Evolutionary conservation across 1,284 basidiomycete genomes (phyloP).

Genomic region (Trichosporon sp.): DNA sequence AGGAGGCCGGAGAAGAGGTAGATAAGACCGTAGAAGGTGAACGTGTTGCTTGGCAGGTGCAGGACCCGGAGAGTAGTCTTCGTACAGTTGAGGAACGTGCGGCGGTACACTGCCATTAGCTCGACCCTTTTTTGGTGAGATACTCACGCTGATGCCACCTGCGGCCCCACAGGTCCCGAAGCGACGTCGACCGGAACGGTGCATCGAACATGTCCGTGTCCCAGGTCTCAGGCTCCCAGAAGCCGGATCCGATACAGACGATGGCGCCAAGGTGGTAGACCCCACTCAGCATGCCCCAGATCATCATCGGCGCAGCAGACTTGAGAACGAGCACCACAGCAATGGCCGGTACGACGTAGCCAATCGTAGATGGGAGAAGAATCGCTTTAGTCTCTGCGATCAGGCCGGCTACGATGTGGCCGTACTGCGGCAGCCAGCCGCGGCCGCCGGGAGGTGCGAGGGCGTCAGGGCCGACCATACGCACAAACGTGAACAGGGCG

Average conservation of each 20-base stretch:
- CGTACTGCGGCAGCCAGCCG: not conserved
- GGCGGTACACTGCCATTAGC: too few species aligned
- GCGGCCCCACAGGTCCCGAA: too few species aligned
- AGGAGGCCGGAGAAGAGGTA: too few species aligned
- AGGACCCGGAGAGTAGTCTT: too few species aligned
- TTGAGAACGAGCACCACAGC: slow-evolving; percentile 34
- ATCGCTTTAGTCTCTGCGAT: not conserved
- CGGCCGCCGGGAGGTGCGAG: slow-evolving; percentile 30
- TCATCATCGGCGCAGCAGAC: slow-evolving; percentile 37
- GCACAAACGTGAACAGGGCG: slow-evolving; percentile 37
- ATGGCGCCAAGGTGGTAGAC: slow-evolving; percentile 47
- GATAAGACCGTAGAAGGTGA: too few species aligned
- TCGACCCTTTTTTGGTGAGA: too few species aligned
- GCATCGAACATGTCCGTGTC: too few species aligned
- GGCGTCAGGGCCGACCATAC: slow-evolving; percentile 34
- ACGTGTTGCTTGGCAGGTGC: too few species aligned
- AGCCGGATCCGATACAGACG: slow-evolving; percentile 33
- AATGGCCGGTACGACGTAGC: slow-evolving; percentile 21
- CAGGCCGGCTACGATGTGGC: not conserved
- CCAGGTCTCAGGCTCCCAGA: slow-evolving; percentile 40
- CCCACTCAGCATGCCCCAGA: slow-evolving; percentile 41
- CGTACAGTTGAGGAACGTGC: too few species aligned
- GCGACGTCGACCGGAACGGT: too few species aligned
- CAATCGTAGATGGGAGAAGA: slow-evolving; percentile 25
- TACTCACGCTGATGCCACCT: too few species aligned